Conservation (phyloP, 148 eudicot species). For the Hydrangea macrophylla region DNA sequence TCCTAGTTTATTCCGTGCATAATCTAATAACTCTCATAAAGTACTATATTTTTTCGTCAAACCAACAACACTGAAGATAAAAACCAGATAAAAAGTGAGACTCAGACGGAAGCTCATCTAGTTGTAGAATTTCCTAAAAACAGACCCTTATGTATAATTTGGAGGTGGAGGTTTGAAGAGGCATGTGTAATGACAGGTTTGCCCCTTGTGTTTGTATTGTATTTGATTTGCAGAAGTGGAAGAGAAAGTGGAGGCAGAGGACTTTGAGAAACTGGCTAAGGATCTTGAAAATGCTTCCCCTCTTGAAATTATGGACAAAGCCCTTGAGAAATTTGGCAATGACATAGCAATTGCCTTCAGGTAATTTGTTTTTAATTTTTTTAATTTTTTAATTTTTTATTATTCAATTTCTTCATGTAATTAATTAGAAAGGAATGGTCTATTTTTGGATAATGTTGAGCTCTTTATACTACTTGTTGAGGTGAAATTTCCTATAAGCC, state of each 20-base stretch:
- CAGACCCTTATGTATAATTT: too few species aligned
- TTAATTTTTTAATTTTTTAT: background rate
- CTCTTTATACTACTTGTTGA: background rate
- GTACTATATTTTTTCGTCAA: too few species aligned
- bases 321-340: slow-evolving; percentile 58
- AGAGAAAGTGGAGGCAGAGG: slow-evolving; percentile 48
- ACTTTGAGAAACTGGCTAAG: slow-evolving; percentile 60
- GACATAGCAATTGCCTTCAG: slow-evolving; percentile 78
- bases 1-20: too few species aligned
- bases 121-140: too few species aligned
- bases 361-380: slow-evolving; percentile 31
- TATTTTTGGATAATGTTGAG: background rate
- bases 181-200: slow-evolving; percentile 20
- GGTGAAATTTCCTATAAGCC: background rate
- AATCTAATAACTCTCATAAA: too few species aligned
- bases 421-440: too few species aligned
- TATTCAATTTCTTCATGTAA: too few species aligned
- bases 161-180: slow-evolving; percentile 3
- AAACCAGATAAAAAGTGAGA: too few species aligned
- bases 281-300: slow-evolving; percentile 68
- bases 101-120: too few species aligned
- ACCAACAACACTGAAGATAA: too few species aligned
- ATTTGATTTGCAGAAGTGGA: slow-evolving; percentile 48
- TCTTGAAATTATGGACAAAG: slow-evolving; percentile 59
- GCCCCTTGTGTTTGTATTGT: slow-evolving; percentile 5